Base-by-base conservation (phyloP, 495 filamentous ascomycete species). In the Rhizodiscina lignyota region DNA sequence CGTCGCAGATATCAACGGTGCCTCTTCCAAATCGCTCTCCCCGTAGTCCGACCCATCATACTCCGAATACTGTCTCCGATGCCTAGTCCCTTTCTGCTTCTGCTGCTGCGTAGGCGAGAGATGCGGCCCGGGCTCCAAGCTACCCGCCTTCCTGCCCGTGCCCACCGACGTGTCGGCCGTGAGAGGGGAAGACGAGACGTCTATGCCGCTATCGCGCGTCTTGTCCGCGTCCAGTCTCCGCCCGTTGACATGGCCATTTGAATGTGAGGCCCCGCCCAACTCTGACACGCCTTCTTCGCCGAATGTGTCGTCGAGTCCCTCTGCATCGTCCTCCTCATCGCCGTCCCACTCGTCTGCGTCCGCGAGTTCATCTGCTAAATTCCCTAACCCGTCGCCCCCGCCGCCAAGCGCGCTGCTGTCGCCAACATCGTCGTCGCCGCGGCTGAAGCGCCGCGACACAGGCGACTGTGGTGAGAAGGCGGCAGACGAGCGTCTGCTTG, bases 291-390 rank as follows among this genome's bases (percentile, higher is more conserved):
- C 1, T 38, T 24, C 3, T 43, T 38, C 36, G 19, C 21, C 20
- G 36, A 11, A 10, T 8, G 11, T 32, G 6, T 44, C 49, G 30
- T 50, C 37, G n/a, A 34, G 45, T 18, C 40, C 49, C 19, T 61
- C 59, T 11, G 47, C 58, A n/a, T 62, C 59, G 6, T 53, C 53
- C 2, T 60, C 66, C 5, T 76, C 75, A 29, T 76, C 74, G 30
- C 73, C 64, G 37, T 71, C 75, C 60, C 71, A 66, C 17, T 63
- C 64, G 19, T 68, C 64, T 11, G 65, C 64, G 37, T 70, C 74
- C 12, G 69, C 74, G 18, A 79, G 57, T 46, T 89, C 82, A 43
- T 92, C 84, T 10, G 85, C 83, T 13, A 94, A 59, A 42, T 79
- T 91, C 22, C 83, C 84, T 15, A 89, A 56, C 18, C 45, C 48